Percentiles rank a stretch among this genome's conserved stretches.
Conservation (phyloP, 306 rosid species). For the Carpinus fangiana region DNA sequence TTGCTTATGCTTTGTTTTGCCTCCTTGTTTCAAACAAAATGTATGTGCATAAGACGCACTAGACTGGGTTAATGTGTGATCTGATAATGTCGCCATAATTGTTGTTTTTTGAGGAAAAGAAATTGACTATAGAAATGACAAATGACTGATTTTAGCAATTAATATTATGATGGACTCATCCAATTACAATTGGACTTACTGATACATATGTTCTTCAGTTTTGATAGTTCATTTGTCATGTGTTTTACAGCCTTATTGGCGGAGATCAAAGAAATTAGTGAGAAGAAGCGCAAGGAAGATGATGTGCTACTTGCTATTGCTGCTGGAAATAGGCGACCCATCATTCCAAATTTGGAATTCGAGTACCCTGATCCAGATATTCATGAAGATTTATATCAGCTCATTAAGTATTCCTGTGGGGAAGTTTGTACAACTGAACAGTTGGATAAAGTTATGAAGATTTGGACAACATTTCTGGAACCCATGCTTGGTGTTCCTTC, state of each 20-base stretch:
- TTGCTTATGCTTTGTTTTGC: neutral
- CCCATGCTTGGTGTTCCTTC: conserved; percentile 89
- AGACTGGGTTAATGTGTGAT: neutral
- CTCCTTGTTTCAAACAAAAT: neutral
- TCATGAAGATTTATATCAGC: conserved; percentile 96
- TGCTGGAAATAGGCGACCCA: conserved; percentile 90
- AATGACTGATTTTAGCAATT: neutral
- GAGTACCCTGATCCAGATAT: conserved; percentile 79
- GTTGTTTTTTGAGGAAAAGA: neutral
- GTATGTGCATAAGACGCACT: neutral
- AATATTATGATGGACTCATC: neutral
- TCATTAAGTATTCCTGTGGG: conserved; percentile 89
- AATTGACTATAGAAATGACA: neutral
- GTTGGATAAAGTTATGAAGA: conserved; percentile 90
- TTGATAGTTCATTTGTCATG: conserved; percentile 26
- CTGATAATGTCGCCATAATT: neutral
- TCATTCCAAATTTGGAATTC: conserved; percentile 88
- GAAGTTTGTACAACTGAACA: conserved; percentile 94
- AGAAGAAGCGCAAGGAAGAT: conserved; percentile 94
- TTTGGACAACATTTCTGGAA: conserved; percentile 94
- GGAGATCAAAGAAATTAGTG: conserved; percentile 96
- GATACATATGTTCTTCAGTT: conserved; percentile 7
- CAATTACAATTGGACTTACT: neutral
- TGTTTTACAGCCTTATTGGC: conserved; percentile 73
- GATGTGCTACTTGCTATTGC: conserved; percentile 94